Conservation (phyloP, 768 basidiomycete genomes). For the Chlorophyllum brunneum region DNA sequence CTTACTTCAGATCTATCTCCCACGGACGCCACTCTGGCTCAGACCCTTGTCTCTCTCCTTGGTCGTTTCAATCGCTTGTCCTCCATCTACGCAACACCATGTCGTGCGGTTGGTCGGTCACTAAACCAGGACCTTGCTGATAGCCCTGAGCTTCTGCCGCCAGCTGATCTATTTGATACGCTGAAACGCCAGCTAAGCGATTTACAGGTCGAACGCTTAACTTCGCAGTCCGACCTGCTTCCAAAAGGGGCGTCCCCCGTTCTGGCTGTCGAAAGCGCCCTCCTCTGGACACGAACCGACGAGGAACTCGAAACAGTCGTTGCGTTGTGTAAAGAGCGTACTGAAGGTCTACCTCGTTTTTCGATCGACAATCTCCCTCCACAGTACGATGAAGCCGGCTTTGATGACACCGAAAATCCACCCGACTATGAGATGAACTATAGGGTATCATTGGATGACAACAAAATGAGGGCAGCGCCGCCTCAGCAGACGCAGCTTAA, state of each 20-base stretch:
- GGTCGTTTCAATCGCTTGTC: slow-evolving; percentile 65
- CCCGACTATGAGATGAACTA: slow-evolving; percentile 48
- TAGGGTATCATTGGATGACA: slow-evolving; percentile 36
- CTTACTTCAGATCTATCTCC: slow-evolving; percentile 39
- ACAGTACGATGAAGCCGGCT: slow-evolving; percentile 38
- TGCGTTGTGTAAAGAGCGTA: slow-evolving; percentile 60
- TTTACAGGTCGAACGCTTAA: slow-evolving; percentile 54
- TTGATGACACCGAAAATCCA: slow-evolving; percentile 31
- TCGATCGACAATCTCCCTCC: slow-evolving; percentile 39
- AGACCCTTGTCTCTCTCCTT: slow-evolving; percentile 65
- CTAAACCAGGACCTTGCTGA: slow-evolving; percentile 1
- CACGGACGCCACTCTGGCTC: slow-evolving; percentile 60
- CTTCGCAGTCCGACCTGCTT: slow-evolving; percentile 34
- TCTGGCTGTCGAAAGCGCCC: slow-evolving; percentile 51
- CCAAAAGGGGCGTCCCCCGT: slow-evolving; percentile 39
- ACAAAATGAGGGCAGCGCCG: slow-evolving; percentile 26
- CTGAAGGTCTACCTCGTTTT: slow-evolving; percentile 31
- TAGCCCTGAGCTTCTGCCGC: slow-evolving; percentile 22
- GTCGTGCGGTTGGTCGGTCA: slow-evolving; percentile 15
- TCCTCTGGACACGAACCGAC: slow-evolving; percentile 76
- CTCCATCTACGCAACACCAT: slow-evolving; percentile 29
- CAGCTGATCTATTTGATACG: slow-evolving; percentile 47
- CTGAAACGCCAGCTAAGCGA: slow-evolving; percentile 68
- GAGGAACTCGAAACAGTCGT: slow-evolving; percentile 68
- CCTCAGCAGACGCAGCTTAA: slow-evolving; percentile 22